phyloP scores from a whole-genome alignment of 139 green algal genomes.

The Chlorella sp. region DNA sequence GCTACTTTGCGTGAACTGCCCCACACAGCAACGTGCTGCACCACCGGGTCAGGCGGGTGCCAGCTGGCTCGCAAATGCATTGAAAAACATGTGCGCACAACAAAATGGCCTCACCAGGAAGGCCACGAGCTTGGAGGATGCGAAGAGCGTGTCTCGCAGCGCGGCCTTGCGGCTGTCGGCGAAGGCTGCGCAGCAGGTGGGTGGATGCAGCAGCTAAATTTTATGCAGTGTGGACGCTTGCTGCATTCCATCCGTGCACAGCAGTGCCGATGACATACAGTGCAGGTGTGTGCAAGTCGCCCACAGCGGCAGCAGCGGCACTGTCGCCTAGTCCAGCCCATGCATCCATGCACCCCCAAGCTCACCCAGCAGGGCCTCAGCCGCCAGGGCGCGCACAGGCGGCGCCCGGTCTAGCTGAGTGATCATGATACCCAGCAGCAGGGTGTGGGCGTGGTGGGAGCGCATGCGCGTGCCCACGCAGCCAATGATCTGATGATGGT shows the following conservation, averaged over 20 bases:
- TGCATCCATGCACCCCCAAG: background rate
- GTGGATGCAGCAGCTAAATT: too few relatives aligned
- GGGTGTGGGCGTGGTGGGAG: conserved; percentile 26
- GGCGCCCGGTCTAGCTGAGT: conserved; percentile 39
- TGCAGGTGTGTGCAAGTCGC: background rate
- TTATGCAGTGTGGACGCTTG: too few relatives aligned
- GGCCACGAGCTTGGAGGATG: conserved; percentile 42
- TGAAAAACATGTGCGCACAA: too few relatives aligned
- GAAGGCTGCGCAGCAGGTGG: conserved; percentile 37
- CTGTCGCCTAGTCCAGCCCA: too few relatives aligned
- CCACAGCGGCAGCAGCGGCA: background rate
- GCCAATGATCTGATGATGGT: conserved; percentile 30
- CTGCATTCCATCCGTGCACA: too few relatives aligned
- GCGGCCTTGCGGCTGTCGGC: conserved; percentile 6
- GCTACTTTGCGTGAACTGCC: too few relatives aligned
- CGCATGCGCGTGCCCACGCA: conserved; percentile 17
- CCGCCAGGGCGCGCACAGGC: conserved; percentile 32
- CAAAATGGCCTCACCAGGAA: conserved; percentile 33
- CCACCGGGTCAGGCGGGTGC: too few relatives aligned
- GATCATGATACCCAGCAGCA: conserved; percentile 49
- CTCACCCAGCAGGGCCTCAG: conserved; percentile 49
- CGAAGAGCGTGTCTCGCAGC: conserved; percentile 47
- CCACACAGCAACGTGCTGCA: too few relatives aligned
- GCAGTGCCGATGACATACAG: too few relatives aligned
- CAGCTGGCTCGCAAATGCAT: too few relatives aligned